Base-by-base conservation (phyloP, 768 basidiomycete species). In the Tulasnella sp. region DNA sequence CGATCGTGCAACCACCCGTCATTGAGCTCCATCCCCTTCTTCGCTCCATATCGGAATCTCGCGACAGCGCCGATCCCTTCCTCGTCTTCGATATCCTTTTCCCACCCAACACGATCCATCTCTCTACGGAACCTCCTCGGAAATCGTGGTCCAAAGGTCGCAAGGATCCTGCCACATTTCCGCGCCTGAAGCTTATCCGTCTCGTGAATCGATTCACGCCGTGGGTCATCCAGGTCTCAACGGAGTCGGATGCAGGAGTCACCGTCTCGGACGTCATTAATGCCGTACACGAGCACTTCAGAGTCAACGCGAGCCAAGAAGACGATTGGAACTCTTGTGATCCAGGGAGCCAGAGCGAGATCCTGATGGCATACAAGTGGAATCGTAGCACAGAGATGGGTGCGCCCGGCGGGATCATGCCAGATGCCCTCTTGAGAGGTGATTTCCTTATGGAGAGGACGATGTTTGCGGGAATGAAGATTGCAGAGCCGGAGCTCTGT, bases 131-230 rank as follows among this genome's bases (percentile, higher is more conserved):
- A 42, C 58, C 38, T 5, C 59, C 59, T 42, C 31, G 31, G 7
- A 61, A 54, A 41, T 62, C 61, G 11, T 62, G 61, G 61, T 56
- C 53, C 21, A 62, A 60, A 49, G 61, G 61, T 17, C 61, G 61
- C 25, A 50, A 51, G n/a, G 61, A 59, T 27, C 61, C 61, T 24
- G 61, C 61, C 34, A 62, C 61, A 3, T 62, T 62, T 49, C 61
- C 61, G 10, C 61, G 61, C n/a, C 45, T 60, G 10, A 54, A 49
- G 24, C 48, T 62, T 22, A 34, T 62, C 19, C 61, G 61, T 15
- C 22, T 62, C 34, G 12, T 60, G 38, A 49, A 60, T 21, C 61
- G 43, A 21, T 49, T 31, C 50, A 49, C 46, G n/a, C 46, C 61
- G 2, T 62, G 61, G 61, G 50, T 62, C 22, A 62, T 62, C 30